Base-by-base conservation (phyloP, 2,329 filamentous ascomycete genomes). In the Botrytis squamosa region DNA sequence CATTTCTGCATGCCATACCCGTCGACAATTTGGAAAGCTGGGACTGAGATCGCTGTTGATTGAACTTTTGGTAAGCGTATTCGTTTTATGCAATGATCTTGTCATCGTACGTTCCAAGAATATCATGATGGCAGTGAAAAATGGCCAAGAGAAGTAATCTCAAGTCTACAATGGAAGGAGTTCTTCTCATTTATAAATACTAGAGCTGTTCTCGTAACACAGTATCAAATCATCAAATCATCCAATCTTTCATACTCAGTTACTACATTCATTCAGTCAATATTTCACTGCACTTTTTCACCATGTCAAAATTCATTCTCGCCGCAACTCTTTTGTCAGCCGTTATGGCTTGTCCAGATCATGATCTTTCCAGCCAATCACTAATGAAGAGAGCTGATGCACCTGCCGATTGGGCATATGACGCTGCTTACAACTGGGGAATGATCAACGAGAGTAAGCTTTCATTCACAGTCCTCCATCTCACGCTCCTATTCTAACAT, bases 381-480 rank as follows among this genome's bases (percentile, higher is more conserved):
- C 57, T 73, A 33, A 68, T 74, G 66, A 75, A 75, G 67, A 65
- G 76, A 65, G 60, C 74, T 36, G 49, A 60, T 22, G 67, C 70
- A 18, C 52, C 66, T 38, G 72, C 75, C 16, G 77, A 80, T 38
- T 83, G 80, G 81, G 75, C 78, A 12, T 83, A 83, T 71, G 80
- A 81, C 67, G 80, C 80, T 22, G 82, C 82, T 20, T 84, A 80
- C 76, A 82, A 85, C 71, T 85, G 83, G 84, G 83, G 82, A 20
- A 80, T 78, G 70, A 75, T 83, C 40, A 81, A 77, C 42, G 75
- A 79, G 25, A 78, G 81, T 81, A 79, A 55, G 75, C 70, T 69
- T 8, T 18, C n/a, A 57, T 29, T 25, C 63, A 68, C 70, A 55
- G 74, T 49, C n/a, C 52, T 29, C 25, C 22, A 25, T 40, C 29